phyloP scores from a whole-genome alignment of 1,139 yeast species.

The Suhomyces kunorum region DNA sequence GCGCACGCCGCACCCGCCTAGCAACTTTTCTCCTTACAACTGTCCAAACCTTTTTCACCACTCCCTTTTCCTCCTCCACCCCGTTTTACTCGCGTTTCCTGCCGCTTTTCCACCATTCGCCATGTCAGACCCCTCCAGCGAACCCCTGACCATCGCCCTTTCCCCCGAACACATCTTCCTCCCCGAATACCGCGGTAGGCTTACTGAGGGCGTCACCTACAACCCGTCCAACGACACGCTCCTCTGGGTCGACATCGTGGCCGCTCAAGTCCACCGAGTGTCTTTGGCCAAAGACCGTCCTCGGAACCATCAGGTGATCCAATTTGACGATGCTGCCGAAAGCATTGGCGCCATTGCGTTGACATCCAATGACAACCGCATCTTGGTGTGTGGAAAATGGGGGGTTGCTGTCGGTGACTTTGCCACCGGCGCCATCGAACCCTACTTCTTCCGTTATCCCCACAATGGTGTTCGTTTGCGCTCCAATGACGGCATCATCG shows the following conservation, averaged over 20 bases:
- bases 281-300: slow-evolving; percentile 24
- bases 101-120: background rate
- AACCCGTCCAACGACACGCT: slow-evolving; percentile 57
- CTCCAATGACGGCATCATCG: slow-evolving; percentile 74
- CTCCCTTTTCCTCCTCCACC: background rate
- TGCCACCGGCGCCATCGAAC: slow-evolving; percentile 38
- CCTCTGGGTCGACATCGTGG: slow-evolving; percentile 70
- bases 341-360: slow-evolving; percentile 66
- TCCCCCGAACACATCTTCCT: slow-evolving; percentile 34
- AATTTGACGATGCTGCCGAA: slow-evolving; percentile 32
- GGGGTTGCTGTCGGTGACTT: slow-evolving; percentile 60
- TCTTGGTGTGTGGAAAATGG: slow-evolving; percentile 53
- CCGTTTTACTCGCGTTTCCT: background rate
- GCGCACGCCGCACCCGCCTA: background rate
- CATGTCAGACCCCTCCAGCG: background rate
- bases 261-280: slow-evolving; percentile 57
- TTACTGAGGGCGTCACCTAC: slow-evolving; percentile 70
- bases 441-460: slow-evolving; percentile 48
- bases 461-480: slow-evolving; percentile 41
- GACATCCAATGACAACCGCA: slow-evolving; percentile 43
- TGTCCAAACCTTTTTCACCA: background rate
- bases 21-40: background rate
- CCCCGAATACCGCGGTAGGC: slow-evolving; percentile 50
- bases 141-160: slow-evolving; percentile 3
- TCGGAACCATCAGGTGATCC: slow-evolving; percentile 42